phyloP scores from a whole-genome alignment of 2,329 filamentous ascomycete genomes.

The Corinectria fuckeliana region DNA sequence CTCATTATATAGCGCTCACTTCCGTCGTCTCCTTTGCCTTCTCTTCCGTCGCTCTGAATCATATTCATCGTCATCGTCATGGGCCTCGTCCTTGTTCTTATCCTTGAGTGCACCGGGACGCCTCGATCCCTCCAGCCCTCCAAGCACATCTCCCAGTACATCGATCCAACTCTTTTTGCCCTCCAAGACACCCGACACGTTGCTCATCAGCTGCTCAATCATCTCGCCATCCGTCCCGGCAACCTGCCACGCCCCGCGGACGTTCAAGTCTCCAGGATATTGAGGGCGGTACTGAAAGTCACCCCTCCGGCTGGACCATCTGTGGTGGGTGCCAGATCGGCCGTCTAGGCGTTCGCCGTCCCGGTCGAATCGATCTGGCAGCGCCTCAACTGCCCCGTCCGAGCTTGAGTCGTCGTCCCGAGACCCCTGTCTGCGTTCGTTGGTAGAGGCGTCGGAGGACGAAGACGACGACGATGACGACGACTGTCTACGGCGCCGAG shows the following conservation, averaged over 20 bases:
- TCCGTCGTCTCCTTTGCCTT: conserved; percentile 19
- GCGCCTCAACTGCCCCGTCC: conserved; percentile 49
- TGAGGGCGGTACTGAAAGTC: conserved; percentile 50
- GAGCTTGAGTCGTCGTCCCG: conserved; percentile 28
- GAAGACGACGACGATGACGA: conserved; percentile 45
- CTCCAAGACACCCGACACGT: conserved; percentile 39
- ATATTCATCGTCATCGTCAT: conserved; percentile 1
- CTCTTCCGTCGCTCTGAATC: conserved; percentile 26
- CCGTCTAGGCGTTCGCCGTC: conserved; percentile 50
- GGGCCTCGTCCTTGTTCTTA: not conserved
- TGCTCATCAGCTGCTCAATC: conserved; percentile 45
- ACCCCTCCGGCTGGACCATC: conserved; percentile 48
- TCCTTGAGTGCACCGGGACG: conserved; percentile 23
- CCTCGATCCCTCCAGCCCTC: conserved; percentile 25
- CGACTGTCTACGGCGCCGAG: conserved; percentile 12
- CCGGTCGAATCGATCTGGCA: conserved; percentile 56
- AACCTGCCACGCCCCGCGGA: conserved; percentile 53
- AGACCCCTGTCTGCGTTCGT: conserved; percentile 30
- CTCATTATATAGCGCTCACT: conserved; percentile 35
- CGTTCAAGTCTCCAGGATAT: conserved; percentile 43
- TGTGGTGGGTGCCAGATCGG: conserved; percentile 19
- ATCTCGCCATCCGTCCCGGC: conserved; percentile 51
- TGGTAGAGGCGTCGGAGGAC: conserved; percentile 41
- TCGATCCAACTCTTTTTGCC: conserved; percentile 42
- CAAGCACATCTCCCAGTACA: conserved; percentile 42